Evolutionary conservation across 352 stramenopile species (phyloP), one percentile per base, ranked within the genome.

Genomic region (Phytopythium aichiense): DNA sequence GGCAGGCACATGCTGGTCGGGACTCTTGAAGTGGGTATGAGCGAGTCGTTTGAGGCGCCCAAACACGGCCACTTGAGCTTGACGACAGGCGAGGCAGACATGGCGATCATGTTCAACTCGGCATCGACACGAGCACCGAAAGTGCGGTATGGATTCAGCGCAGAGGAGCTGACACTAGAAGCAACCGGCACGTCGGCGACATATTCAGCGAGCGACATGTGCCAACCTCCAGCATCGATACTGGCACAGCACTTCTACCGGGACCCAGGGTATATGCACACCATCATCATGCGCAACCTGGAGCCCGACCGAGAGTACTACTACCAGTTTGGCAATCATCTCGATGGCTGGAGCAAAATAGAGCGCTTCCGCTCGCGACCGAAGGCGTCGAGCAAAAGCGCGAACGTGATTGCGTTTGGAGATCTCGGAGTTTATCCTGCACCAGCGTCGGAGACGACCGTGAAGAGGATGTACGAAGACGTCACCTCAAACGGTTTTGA

Each of bases 61-160:
- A 91, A 92, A 66, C 84, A 92, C 28, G 84, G 84, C 16, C 84
- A 92, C 48, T 53, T 92, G 20, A 85, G 77, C 58, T 63, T 92
- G 20, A 89, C 77, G 2, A 74, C 79, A 15, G 56, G 76, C 15
- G 57, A 70, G 11, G 59, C 74, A 4, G 76, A 81, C 13, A 91
- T 92, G 81, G 74, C 72, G 0, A 56, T 92, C 33, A 74, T 90
- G 74, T 92, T 87, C 58, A 92, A 89, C 45, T 88, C 84, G 13
- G 81, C 74, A 9, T 89, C 79, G 1, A 65, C 71, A 0, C 65
- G 72, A 12, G 81, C 63, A 18, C 83, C 79, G 0, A 58, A 68
- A 13, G 79, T 77, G 6, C 74, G 69, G 43, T 91, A 79, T 42
- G 79, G 81, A 11, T 43, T 68, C 15, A 68, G 42, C 6, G 42